phyloP scores from a whole-genome alignment of 1,139 yeast species.

The Kodamaea fungicola region DNA sequence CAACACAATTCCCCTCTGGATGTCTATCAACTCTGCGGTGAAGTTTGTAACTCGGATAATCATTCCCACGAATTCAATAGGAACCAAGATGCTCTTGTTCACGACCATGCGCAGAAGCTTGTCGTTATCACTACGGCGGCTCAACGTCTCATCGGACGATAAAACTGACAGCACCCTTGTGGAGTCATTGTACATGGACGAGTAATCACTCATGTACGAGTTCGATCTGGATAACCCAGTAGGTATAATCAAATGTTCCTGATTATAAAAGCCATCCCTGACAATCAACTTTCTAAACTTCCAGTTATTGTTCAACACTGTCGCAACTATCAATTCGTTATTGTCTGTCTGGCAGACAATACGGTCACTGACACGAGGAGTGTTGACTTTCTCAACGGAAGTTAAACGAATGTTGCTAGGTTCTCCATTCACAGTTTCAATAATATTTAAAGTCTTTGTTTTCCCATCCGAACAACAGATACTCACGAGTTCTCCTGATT shows the following conservation, averaged over 20 bases:
- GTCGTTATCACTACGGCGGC: not conserved
- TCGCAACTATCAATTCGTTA: slow-evolving; percentile 57
- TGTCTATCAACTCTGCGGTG: slow-evolving; percentile 67
- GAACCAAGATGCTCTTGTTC: slow-evolving; percentile 31
- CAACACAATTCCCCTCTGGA: slow-evolving; percentile 69
- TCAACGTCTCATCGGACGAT: not conserved
- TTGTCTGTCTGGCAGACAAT: slow-evolving; percentile 54
- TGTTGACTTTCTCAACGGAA: slow-evolving; percentile 53
- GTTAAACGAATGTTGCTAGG: slow-evolving; percentile 26
- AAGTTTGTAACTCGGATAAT: slow-evolving; percentile 53
- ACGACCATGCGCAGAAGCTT: slow-evolving; percentile 10
- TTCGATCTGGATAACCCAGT: slow-evolving; percentile 20
- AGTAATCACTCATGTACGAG: slow-evolving; percentile 16
- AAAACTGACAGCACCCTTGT: not conserved
- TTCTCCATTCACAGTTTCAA: slow-evolving; percentile 20
- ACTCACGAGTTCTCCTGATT: slow-evolving; percentile 45
- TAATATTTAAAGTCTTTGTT: slow-evolving; percentile 22
- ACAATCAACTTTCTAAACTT: slow-evolving; percentile 49
- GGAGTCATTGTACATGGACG: slow-evolving; percentile 10
- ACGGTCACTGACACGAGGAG: slow-evolving; percentile 76
- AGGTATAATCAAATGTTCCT: slow-evolving; percentile 31
- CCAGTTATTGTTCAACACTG: slow-evolving; percentile 67
- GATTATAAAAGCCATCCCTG: slow-evolving; percentile 47
- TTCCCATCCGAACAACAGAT: slow-evolving; percentile 49
- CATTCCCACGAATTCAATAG: slow-evolving; percentile 71